Conservation (phyloP, 257 asterid species). For the Dorcoceras hygrometricum region DNA sequence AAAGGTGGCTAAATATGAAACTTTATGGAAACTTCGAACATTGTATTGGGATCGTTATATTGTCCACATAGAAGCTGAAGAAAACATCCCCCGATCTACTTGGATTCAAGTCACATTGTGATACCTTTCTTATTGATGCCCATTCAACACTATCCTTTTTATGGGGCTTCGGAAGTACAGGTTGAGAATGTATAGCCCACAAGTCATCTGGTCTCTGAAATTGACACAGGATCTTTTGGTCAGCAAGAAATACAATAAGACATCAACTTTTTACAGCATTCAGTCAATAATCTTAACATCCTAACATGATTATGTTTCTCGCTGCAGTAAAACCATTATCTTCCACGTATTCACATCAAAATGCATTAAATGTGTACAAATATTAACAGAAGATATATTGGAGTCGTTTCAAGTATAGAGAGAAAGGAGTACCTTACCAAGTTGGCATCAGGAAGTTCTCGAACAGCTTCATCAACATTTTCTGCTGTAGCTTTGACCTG, state of each 20-base stretch:
- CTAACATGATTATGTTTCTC: conserved; percentile 6
- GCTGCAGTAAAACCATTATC: conserved; percentile 7
- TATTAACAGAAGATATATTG: conserved; percentile 18
- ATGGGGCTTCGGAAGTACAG: conserved; percentile 85
- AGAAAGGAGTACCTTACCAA: conserved; percentile 88
- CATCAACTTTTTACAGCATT: conserved; percentile 18
- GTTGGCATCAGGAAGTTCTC: conserved; percentile 99
- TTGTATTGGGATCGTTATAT: neutral
- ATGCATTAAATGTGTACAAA: conserved; percentile 4
- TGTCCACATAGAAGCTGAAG: neutral
- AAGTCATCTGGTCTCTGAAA: conserved; percentile 90
- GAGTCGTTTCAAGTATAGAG: conserved; percentile 31
- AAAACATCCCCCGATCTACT: neutral
- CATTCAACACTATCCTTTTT: conserved; percentile 59
- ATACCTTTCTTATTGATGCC: conserved; percentile 84
- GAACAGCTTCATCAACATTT: conserved; percentile 90
- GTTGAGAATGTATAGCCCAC: conserved; percentile 87
- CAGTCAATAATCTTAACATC: conserved; percentile 22
- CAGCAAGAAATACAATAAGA: conserved; percentile 26
- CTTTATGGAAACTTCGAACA: neutral
- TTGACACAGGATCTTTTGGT: conserved; percentile 28
- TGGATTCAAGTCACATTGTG: conserved; percentile 7
- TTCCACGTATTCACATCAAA: conserved; percentile 10
- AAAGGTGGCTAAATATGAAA: too few relatives aligned
- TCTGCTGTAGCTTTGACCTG: conserved; percentile 99